Evolutionary conservation across 2,329 filamentous ascomycete species (phyloP).

Genomic region (Colletotrichum zoysiae): DNA sequence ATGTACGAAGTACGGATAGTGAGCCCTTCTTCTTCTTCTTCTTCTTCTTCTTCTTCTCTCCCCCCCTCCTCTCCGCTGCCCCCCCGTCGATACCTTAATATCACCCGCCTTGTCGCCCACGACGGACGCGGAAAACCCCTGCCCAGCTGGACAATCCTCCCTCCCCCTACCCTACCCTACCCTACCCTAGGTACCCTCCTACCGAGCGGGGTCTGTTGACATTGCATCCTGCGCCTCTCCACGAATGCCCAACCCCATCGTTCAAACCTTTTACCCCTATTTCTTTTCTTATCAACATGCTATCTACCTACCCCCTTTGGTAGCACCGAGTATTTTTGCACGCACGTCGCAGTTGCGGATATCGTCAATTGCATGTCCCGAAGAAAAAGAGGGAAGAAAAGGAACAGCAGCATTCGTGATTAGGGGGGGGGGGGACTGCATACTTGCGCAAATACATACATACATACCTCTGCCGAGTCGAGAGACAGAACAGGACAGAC

Average conservation of each 20-base stretch:
- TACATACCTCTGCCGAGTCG: not conserved
- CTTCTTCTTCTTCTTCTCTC: not conserved
- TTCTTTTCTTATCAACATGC: not conserved
- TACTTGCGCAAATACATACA: too few relatives aligned
- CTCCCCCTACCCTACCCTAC: not conserved
- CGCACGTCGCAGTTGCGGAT: not conserved
- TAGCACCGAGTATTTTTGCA: too few relatives aligned
- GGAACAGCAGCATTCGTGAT: too few relatives aligned
- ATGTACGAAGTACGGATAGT: conserved; percentile 20
- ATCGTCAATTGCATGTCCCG: not conserved
- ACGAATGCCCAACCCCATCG: not conserved
- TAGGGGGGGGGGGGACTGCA: too few relatives aligned
- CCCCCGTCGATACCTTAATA: conserved; percentile 28
- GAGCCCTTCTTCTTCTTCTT: conserved; percentile 1
- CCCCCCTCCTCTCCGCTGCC: too few relatives aligned
- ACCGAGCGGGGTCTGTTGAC: conserved; percentile 3
- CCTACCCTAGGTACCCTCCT: not conserved
- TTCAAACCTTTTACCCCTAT: not conserved
- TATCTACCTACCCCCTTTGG: not conserved
- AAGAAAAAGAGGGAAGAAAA: not conserved
- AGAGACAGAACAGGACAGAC: not conserved
- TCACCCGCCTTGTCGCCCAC: conserved; percentile 16
- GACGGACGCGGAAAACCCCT: conserved; percentile 25
- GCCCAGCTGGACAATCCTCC: conserved; percentile 18
- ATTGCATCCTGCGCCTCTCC: not conserved